Base-by-base conservation (phyloP, 306 rosid genomes). In the Prunus davidiana region DNA sequence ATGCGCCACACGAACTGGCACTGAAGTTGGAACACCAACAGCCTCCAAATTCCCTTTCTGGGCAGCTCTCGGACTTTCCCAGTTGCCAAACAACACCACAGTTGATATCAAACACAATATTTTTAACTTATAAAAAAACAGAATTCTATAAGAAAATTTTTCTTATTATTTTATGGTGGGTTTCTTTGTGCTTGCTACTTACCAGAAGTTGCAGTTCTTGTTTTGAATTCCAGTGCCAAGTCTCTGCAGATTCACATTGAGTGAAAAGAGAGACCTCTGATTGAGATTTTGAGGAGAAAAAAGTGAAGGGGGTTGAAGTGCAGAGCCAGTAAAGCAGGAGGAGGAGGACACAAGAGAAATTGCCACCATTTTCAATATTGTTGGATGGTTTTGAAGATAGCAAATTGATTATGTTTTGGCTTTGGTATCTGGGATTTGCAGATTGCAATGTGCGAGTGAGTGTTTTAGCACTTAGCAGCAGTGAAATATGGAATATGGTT, bases 1-100 rank as follows among this genome's bases (percentile, higher is more conserved):
- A 38, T 82, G 85, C 1, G 97, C 99, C 18, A 92, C 90, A 27
- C 96, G 96, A 70, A 95, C 93, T 0, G 97, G 97, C 64, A 92
- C 97, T 3, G 97, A 95, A 47, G 92, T 85, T 18, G 96, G 97
- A 67, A 87, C 87, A 15, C 84, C 88, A 3, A 77, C 30, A 14
- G 89, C 69, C 57, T 87, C 91, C 76, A 87, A 57, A 75, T 87
- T 87, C 71, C 83, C 88, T 30, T 84, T 87, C 68, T 76, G 12
- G 67, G 78, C 60, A 82, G 78, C 88, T 65, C 64, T 85, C 13
- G 69, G 80, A 72, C 96, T 91, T 76, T 68, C 67, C 52, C 75
- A 70, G 27, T 45, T 57, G 11, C 78, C 80, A 81, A 69, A 58
- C 71, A 80, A 69, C 79, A 51, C 5, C 38, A 69, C 14, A 79